Conservation (phyloP, 768 basidiomycete genomes). For the Mycena vulgaris region DNA sequence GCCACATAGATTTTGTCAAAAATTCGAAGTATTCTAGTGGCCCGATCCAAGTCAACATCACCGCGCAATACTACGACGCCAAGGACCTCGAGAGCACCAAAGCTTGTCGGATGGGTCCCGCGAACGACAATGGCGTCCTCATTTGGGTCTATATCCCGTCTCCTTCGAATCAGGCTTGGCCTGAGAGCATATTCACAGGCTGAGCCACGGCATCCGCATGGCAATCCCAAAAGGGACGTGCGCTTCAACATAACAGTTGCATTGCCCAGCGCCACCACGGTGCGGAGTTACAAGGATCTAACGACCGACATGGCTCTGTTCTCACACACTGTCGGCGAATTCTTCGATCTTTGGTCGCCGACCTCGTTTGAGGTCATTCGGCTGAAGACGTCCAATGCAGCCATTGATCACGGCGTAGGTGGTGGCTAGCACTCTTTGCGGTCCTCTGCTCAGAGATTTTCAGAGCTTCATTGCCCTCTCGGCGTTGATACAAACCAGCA, state of each 20-base stretch:
- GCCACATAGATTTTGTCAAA: slow-evolving; percentile 1
- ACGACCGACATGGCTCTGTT: slow-evolving; percentile 29
- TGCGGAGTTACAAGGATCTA: slow-evolving; percentile 23
- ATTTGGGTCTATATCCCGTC: slow-evolving; percentile 17
- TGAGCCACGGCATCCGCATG: slow-evolving; percentile 29
- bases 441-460: not conserved
- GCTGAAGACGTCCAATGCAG: slow-evolving; percentile 26
- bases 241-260: slow-evolving; percentile 23
- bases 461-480: slow-evolving; percentile 14
- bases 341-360: slow-evolving; percentile 25
- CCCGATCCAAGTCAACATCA: slow-evolving; percentile 20
- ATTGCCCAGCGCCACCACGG: not conserved
- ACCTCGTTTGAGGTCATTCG: slow-evolving; percentile 25
- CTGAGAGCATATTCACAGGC: not conserved
- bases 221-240: slow-evolving; percentile 5
- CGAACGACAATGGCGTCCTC: slow-evolving; percentile 12
- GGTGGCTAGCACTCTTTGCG: not conserved
- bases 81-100: slow-evolving; percentile 8
- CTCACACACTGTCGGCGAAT: slow-evolving; percentile 5
- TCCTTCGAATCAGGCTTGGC: not conserved
- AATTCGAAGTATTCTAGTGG: not conserved
- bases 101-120: slow-evolving; percentile 18
- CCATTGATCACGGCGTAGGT: slow-evolving; percentile 19
- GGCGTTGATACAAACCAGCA: slow-evolving; percentile 26
- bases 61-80: not conserved